phyloP scores from a whole-genome alignment of 2,329 filamentous ascomycete genomes.

The Beauveria sp. region DNA sequence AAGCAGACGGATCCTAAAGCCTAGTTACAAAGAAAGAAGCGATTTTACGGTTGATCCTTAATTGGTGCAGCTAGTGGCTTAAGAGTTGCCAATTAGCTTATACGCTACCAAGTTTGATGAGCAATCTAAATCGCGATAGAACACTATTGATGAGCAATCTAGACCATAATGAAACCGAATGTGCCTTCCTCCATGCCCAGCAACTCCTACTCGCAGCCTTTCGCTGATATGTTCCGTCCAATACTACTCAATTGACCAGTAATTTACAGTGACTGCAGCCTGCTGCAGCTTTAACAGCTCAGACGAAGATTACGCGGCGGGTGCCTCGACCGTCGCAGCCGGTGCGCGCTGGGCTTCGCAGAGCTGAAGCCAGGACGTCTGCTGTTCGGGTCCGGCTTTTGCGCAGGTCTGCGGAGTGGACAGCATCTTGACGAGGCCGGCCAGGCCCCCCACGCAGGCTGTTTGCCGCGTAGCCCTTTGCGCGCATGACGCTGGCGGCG shows the following conservation, averaged over 20 bases:
- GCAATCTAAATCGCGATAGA: background rate
- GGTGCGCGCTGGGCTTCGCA: background rate
- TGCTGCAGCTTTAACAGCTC: background rate
- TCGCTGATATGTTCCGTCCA: background rate
- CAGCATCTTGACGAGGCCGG: slow-evolving; percentile 5
- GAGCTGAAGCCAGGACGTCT: slow-evolving; percentile 2
- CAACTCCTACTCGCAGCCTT: background rate
- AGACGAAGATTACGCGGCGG: background rate
- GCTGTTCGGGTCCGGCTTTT: background rate
- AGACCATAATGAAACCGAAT: too few species aligned
- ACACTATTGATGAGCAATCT: background rate
- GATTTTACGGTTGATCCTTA: background rate
- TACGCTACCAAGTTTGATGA: too few species aligned
- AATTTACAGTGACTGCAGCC: background rate
- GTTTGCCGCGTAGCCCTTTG: slow-evolving; percentile 39
- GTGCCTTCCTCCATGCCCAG: background rate
- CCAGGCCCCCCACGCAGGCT: slow-evolving; percentile 36
- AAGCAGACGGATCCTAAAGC: background rate
- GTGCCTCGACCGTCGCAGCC: background rate
- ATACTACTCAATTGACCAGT: background rate
- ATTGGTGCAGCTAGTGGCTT: background rate
- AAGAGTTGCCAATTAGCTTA: background rate
- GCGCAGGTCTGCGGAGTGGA: background rate
- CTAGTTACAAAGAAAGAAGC: background rate
- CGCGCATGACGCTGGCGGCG: slow-evolving; percentile 44